phyloP scores from a whole-genome alignment of 768 basidiomycete genomes.

The Lenzites betulinus region DNA sequence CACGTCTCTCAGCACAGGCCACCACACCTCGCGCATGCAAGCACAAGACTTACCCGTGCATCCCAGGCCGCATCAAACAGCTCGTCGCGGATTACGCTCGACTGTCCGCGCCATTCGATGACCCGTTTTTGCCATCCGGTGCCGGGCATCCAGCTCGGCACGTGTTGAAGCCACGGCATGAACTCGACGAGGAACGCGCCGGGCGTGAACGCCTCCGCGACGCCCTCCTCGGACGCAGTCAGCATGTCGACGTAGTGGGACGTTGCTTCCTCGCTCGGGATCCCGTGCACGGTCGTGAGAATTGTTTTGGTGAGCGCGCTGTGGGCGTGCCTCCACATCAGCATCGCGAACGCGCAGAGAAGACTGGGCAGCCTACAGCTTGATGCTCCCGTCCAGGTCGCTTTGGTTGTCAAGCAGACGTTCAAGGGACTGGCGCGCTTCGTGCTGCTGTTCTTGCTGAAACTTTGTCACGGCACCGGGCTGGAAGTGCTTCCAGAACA shows the following conservation, averaged over 20 bases:
- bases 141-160: constrained; percentile 68
- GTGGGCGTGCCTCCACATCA: too few species aligned
- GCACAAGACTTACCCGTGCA: constrained; percentile 46
- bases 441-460: neutral
- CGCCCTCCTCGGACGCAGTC: neutral
- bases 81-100: constrained; percentile 60
- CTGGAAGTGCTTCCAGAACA: constrained; percentile 1
- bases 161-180: constrained; percentile 29
- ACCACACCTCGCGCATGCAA: neutral
- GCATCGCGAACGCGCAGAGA: too few species aligned
- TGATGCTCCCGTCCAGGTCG: neutral
- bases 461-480: neutral
- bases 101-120: constrained; percentile 54
- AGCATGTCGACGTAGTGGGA: neutral
- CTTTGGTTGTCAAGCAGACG: neutral
- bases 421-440: neutral
- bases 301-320: neutral
- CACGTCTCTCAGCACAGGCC: neutral
- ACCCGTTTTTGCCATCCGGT: constrained; percentile 62
- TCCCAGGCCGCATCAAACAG: constrained; percentile 59
- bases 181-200: neutral
- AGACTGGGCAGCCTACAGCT: too few species aligned
- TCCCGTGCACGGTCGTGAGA: neutral
- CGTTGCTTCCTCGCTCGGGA: neutral
- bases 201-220: neutral